Percentiles rank a stretch among this genome's conserved stretches.
phyloP scores from a whole-genome alignment of 2,329 filamentous ascomycete genomes.

The Arthrinium puccinioides region DNA sequence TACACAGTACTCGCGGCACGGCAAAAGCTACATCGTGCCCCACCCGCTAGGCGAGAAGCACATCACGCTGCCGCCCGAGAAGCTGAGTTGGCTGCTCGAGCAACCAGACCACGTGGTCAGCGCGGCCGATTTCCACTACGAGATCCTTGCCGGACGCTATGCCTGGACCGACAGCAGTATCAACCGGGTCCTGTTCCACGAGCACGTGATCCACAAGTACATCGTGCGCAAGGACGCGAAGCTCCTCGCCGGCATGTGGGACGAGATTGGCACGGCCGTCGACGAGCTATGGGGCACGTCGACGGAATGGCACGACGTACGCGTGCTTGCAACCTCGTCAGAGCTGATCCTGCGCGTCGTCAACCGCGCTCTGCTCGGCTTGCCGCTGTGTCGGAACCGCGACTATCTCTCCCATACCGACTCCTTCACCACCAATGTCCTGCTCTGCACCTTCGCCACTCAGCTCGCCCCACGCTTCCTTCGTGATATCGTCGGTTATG shows the following conservation, averaged over 20 bases:
- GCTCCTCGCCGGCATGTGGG: constrained; percentile 1
- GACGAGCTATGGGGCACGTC: neutral
- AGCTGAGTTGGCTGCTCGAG: constrained; percentile 2
- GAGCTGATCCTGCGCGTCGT: neutral
- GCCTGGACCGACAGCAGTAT: neutral
- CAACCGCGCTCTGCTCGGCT: neutral
- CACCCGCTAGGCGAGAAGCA: neutral
- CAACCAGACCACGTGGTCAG: constrained; percentile 1
- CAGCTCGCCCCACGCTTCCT: neutral
- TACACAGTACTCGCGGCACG: neutral
- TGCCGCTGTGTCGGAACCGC: neutral
- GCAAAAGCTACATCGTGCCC: constrained; percentile 1
- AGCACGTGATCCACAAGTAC: constrained; percentile 2
- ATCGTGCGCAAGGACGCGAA: constrained; percentile 1
- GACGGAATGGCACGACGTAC: neutral
- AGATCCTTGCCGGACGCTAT: constrained; percentile 1
- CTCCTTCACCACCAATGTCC: neutral
- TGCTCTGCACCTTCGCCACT: constrained; percentile 1
- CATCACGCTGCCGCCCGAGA: constrained; percentile 1
- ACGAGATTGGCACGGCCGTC: neutral
- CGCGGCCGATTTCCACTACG: constrained; percentile 2
- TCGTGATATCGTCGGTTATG: neutral
- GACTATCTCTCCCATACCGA: neutral
- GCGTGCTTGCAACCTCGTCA: neutral
- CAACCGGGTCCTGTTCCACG: constrained; percentile 1